Percentiles rank a stretch among this genome's conserved stretches.
Conservation (phyloP, 2,329 filamentous ascomycete species). For the Colletotrichum theobromicola region DNA sequence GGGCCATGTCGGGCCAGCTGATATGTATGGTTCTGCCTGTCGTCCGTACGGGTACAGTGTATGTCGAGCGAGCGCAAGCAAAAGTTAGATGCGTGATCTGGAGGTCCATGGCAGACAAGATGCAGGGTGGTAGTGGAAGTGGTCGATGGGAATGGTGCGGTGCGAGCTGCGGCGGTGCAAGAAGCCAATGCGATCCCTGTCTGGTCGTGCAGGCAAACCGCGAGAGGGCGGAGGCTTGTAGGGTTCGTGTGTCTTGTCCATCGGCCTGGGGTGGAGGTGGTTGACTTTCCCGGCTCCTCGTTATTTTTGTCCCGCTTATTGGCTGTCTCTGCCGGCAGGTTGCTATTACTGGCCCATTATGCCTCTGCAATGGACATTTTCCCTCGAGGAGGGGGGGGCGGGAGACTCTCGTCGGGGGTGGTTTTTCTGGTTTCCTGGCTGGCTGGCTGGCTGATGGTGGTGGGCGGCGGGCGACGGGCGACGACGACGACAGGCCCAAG, state of each 20-base stretch:
- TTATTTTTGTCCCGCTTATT: slow-evolving; percentile 12
- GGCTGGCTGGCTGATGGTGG: background rate
- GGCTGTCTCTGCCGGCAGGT: background rate
- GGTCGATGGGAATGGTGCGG: background rate
- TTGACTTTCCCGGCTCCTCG: background rate
- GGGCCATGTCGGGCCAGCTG: slow-evolving; percentile 8
- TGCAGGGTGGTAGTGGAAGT: background rate
- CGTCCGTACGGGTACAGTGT: slow-evolving; percentile 8
- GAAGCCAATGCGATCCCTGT: slow-evolving; percentile 5
- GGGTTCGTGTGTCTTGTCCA: background rate
- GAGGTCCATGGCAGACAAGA: background rate
- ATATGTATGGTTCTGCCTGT: background rate
- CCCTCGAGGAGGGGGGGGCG: background rate
- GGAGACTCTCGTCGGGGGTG: background rate
- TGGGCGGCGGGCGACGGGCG: background rate
- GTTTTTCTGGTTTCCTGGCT: background rate
- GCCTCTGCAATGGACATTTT: background rate
- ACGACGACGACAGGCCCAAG: background rate
- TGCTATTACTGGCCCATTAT: slow-evolving; percentile 18
- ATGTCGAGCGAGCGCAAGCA: background rate
- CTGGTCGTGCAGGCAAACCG: slow-evolving; percentile 16
- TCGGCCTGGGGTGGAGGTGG: background rate
- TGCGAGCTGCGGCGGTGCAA: slow-evolving; percentile 21
- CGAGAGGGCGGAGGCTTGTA: slow-evolving; percentile 12
- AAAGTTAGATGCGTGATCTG: slow-evolving; percentile 3